phyloP scores from a whole-genome alignment of 2,329 filamentous ascomycete genomes.

The Penicillium sp. region DNA sequence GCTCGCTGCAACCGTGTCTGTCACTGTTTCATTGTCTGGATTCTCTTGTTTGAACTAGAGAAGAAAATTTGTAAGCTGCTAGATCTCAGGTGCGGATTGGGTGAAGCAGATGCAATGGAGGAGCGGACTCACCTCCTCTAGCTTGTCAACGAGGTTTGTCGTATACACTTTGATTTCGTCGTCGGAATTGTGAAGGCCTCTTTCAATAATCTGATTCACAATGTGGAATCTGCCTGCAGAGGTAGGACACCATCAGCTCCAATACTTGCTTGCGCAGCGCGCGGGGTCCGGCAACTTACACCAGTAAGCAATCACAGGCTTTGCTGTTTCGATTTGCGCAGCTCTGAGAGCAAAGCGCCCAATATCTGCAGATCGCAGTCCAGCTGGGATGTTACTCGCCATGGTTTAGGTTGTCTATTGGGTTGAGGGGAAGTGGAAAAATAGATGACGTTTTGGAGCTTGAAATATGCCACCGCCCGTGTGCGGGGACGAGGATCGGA shows the following conservation, averaged over 20 bases:
- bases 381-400: constrained; percentile 66
- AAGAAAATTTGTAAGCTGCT: constrained; percentile 2
- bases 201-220: constrained; percentile 83
- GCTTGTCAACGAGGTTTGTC: constrained; percentile 78
- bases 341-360: constrained; percentile 79
- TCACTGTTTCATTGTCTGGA: constrained; percentile 73
- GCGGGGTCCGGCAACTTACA: constrained; percentile 56
- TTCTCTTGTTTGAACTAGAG: constrained; percentile 66
- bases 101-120: background rate
- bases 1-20: constrained; percentile 79
- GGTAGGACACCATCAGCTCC: constrained; percentile 16
- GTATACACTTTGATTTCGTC: constrained; percentile 78
- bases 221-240: constrained; percentile 78
- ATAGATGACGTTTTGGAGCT: constrained; percentile 26
- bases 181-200: constrained; percentile 72
- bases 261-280: constrained; percentile 5
- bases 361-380: constrained; percentile 75
- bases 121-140: constrained; percentile 64
- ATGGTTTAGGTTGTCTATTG: constrained; percentile 47
- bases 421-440: constrained; percentile 6
- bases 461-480: constrained; percentile 22
- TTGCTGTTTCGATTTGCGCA: constrained; percentile 74
- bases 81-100: background rate
- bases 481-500: constrained; percentile 13
- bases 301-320: constrained; percentile 92